Percentiles rank a stretch among this genome's conserved stretches.
Evolutionary conservation across 495 filamentous ascomycete species (phyloP).

Genomic region (Hamigera avellanea): DNA sequence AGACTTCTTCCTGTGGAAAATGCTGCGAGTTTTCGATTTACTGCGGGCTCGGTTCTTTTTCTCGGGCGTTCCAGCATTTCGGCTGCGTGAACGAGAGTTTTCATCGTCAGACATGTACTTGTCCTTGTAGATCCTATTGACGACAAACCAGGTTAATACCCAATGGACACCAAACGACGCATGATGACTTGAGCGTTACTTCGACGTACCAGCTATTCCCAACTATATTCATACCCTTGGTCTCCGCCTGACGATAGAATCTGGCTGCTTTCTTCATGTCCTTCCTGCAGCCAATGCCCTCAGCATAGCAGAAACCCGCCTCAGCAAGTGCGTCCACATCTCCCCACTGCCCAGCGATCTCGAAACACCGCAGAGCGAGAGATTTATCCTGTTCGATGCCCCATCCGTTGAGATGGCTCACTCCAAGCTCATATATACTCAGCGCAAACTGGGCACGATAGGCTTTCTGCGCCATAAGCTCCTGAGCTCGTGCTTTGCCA

Average conservation of each 20-base stretch:
- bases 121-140: slow-evolving; percentile 75
- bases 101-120: slow-evolving; percentile 77
- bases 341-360: slow-evolving; percentile 95
- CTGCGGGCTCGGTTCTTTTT: slow-evolving; percentile 52
- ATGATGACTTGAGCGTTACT: no score
- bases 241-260: slow-evolving; percentile 82
- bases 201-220: slow-evolving; percentile 88
- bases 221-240: slow-evolving; percentile 91
- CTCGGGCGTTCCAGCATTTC: slow-evolving; percentile 27
- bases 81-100: slow-evolving; percentile 24
- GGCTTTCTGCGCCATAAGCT: slow-evolving; percentile 58
- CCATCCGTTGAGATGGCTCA: slow-evolving; percentile 98
- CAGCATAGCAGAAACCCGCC: slow-evolving; percentile 77
- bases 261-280: slow-evolving; percentile 88
- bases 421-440: slow-evolving; percentile 89
- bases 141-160: background rate
- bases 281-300: slow-evolving; percentile 84
- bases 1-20: slow-evolving; percentile 56
- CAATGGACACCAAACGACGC: no score
- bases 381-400: slow-evolving; percentile 86
- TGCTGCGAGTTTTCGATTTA: slow-evolving; percentile 52
- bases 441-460: slow-evolving; percentile 86
- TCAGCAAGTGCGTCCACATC: slow-evolving; percentile 88
- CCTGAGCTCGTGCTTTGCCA: slow-evolving; percentile 51
- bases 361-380: slow-evolving; percentile 83